Conservation (phyloP, 2,329 filamentous ascomycete genomes). For the Aspergillus glaucus region DNA sequence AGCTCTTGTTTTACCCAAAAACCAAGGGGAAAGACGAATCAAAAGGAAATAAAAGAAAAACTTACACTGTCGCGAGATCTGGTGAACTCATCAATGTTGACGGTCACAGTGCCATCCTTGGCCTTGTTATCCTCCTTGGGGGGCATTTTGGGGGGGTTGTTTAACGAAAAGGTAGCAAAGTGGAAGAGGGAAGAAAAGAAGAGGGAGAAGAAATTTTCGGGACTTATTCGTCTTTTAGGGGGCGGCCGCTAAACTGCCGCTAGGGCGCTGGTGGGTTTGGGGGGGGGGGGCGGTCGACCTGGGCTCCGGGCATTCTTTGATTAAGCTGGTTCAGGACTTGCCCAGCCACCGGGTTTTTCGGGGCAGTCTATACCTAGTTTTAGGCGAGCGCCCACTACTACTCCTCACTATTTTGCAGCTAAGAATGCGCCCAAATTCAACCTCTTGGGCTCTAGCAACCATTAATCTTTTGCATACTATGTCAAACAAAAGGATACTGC, state of each 20-base stretch:
- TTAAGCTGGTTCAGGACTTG: background rate
- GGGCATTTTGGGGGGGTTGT: constrained; percentile 28
- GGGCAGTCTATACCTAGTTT: background rate
- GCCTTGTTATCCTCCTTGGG: constrained; percentile 32
- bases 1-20: constrained; percentile 2
- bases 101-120: constrained; percentile 30
- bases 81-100: constrained; percentile 67
- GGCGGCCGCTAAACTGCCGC: constrained; percentile 10
- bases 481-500: too few relatives aligned
- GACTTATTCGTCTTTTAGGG: constrained; percentile 8
- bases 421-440: too few relatives aligned
- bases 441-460: too few relatives aligned
- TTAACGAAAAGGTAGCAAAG: constrained; percentile 10
- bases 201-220: constrained; percentile 15
- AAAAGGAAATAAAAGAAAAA: constrained; percentile 17
- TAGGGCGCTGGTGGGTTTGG: background rate
- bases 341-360: background rate
- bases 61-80: constrained; percentile 77
- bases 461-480: too few relatives aligned
- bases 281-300: background rate
- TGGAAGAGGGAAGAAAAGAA: constrained; percentile 7
- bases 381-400: background rate
- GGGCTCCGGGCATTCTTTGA: background rate
- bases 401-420: too few relatives aligned
- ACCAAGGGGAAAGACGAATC: constrained; percentile 5